Evolutionary conservation across 2,329 filamentous ascomycete species (phyloP).

Genomic region (Colletotrichum neosansevieriae): DNA sequence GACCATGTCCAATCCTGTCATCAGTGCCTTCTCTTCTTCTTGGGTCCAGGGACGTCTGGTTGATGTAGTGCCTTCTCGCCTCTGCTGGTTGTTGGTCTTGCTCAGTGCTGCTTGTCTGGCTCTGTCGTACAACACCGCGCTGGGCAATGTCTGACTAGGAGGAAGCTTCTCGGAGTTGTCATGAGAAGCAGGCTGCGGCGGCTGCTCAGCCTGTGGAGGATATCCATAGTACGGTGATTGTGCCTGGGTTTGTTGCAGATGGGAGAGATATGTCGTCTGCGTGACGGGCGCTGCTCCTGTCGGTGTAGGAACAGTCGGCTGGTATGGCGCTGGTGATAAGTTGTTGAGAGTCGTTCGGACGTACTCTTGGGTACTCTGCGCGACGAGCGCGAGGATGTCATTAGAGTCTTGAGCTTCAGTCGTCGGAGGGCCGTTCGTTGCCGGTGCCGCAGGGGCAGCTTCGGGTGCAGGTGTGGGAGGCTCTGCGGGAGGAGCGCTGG

Average conservation of each 20-base stretch:
- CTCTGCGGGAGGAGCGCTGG: slow-evolving; percentile 31
- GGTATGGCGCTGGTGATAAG: slow-evolving; percentile 57
- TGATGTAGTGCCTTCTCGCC: slow-evolving; percentile 69
- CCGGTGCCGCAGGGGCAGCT: slow-evolving; percentile 27
- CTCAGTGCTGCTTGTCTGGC: slow-evolving; percentile 70
- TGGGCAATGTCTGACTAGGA: slow-evolving; percentile 68
- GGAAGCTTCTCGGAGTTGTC: slow-evolving; percentile 58
- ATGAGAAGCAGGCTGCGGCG: slow-evolving; percentile 45
- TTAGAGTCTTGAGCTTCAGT: slow-evolving; percentile 53
- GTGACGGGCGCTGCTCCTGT: slow-evolving; percentile 50
- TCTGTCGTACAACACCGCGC: slow-evolving; percentile 67
- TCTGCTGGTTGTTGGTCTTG: slow-evolving; percentile 66
- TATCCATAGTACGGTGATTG: slow-evolving; percentile 43
- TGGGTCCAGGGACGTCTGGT: slow-evolving; percentile 86
- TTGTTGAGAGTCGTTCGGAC: slow-evolving; percentile 58
- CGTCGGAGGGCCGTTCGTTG: slow-evolving; percentile 43
- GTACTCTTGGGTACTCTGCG: slow-evolving; percentile 59
- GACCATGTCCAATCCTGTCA: slow-evolving; percentile 88
- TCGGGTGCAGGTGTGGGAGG: slow-evolving; percentile 23
- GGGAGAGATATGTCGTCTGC: slow-evolving; percentile 52
- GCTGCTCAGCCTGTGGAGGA: slow-evolving; percentile 33
- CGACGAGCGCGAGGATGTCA: slow-evolving; percentile 57
- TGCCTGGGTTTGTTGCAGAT: slow-evolving; percentile 51
- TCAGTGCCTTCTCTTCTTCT: slow-evolving; percentile 90
- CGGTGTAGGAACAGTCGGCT: slow-evolving; percentile 54